Evolutionary conservation across 805 yeast species (phyloP), one percentile per base, ranked within the genome.

Genomic region (Pichia californica): DNA sequence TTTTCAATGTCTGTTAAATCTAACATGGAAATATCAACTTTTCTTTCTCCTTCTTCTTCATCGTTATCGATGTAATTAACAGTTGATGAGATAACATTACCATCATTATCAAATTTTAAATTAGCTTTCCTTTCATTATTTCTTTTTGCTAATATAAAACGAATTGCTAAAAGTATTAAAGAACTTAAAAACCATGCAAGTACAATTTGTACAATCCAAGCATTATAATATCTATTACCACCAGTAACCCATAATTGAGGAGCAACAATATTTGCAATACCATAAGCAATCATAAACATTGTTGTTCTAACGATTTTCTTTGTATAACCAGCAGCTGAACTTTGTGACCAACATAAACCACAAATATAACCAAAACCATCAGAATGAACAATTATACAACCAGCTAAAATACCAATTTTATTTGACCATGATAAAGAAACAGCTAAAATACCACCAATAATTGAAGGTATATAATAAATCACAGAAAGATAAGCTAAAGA

Each of bases 181-280:
- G 79, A 78, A 2, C 78, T 70, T 3, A 60, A 29, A 29, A 63
- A 55, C 54, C 71, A 74, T 9, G 72, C 63, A 16, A 71, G 51
- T 6, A 71, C 74, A 33, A 73, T 70, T 50, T 73, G 79, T 9
- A 72, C 72, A 40, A 68, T 56, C 79, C 79, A 67, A 11, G 73
- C 70, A 3, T 68, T 62, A 15, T 55, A 47, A 49, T 66, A 70
- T 43, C 70, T 36, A 8, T 25, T n/a, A 14, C 19, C 20, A n/a
- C 16, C 30, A 10, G 35, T 31, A 18, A 31, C 35, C 35, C 35
- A n/a, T 31, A 31, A 8, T 54, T 76, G 82, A 2, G 82, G 81
- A 5, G 79, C 70, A 25, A 76, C 69, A 29, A 77, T 66, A 50
- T 77, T 77, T 9, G 76, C 64, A 39, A 75, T 48, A 45, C 74